phyloP scores from a whole-genome alignment of 768 basidiomycete genomes.

The Lactarius sp. region DNA sequence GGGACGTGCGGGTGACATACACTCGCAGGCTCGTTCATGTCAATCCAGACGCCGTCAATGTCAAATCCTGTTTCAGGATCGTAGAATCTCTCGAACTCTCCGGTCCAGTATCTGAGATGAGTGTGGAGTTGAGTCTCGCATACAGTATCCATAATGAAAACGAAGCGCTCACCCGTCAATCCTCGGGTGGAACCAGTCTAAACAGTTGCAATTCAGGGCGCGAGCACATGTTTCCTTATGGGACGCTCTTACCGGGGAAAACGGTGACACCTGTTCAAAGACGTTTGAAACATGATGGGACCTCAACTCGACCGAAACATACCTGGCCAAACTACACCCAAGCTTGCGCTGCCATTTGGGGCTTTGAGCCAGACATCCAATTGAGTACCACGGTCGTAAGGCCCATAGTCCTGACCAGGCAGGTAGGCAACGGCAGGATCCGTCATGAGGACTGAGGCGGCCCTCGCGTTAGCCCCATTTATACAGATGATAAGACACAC shows the following conservation, averaged over 20 bases:
- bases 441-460: conserved; percentile 58
- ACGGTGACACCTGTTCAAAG: conserved; percentile 45
- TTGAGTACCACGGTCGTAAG: conserved; percentile 51
- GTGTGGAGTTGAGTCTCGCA: neutral
- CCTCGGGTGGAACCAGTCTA: conserved; percentile 59
- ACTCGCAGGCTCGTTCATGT: conserved; percentile 70
- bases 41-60: conserved; percentile 71
- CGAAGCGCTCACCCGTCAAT: conserved; percentile 41
- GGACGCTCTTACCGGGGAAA: conserved; percentile 42
- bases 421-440: conserved; percentile 62
- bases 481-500: conserved; percentile 35
- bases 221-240: neutral
- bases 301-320: conserved; percentile 14
- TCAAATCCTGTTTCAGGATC: conserved; percentile 49
- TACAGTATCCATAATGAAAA: neutral
- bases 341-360: conserved; percentile 50
- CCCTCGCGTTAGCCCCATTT: neutral
- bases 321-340: conserved; percentile 66
- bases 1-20: conserved; percentile 33
- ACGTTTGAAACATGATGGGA: neutral
- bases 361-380: conserved; percentile 59
- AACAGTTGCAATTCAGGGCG: neutral
- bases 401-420: conserved; percentile 43
- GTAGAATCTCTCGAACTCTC: conserved; percentile 56
- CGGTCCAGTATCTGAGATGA: conserved; percentile 50